Percentiles rank a stretch among this genome's conserved stretches.
phyloP scores from a whole-genome alignment of 495 filamentous ascomycete species.

The Neurospora tetraspora region DNA sequence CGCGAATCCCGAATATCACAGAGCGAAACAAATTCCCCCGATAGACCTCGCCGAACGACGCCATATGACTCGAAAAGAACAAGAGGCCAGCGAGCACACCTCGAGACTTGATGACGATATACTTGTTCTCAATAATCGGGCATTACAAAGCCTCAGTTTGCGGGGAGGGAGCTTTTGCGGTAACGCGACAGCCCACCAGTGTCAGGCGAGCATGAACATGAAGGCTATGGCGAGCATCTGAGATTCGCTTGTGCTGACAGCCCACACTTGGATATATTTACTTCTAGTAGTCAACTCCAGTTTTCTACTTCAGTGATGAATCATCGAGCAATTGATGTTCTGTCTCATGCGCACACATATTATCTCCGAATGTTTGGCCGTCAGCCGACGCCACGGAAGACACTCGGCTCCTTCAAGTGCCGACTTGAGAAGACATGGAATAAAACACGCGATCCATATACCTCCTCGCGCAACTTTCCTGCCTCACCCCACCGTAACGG shows the following conservation, averaged over 20 bases:
- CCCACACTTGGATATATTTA: neutral
- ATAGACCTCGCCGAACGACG: neutral
- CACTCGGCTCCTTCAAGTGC: neutral
- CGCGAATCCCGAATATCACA: neutral
- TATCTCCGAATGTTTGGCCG: neutral
- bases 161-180: neutral
- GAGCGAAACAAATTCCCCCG: neutral
- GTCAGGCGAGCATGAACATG: too few species aligned
- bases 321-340: neutral
- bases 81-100: neutral
- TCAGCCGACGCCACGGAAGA: neutral
- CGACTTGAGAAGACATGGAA: neutral
- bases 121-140: neutral
- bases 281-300: neutral
- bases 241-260: neutral
- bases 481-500: neutral
- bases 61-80: neutral
- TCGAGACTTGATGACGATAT: neutral
- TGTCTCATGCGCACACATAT: neutral
- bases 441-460: neutral
- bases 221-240: neutral
- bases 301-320: neutral
- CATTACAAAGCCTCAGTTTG: neutral
- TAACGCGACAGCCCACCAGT: neutral
- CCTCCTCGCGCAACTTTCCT: too few species aligned